These are phyloP conservation scores for Lactarius hatsudake DNA, from an alignment of 768 basidiomycete genomes.

Conservation along the genomic window DNA sequence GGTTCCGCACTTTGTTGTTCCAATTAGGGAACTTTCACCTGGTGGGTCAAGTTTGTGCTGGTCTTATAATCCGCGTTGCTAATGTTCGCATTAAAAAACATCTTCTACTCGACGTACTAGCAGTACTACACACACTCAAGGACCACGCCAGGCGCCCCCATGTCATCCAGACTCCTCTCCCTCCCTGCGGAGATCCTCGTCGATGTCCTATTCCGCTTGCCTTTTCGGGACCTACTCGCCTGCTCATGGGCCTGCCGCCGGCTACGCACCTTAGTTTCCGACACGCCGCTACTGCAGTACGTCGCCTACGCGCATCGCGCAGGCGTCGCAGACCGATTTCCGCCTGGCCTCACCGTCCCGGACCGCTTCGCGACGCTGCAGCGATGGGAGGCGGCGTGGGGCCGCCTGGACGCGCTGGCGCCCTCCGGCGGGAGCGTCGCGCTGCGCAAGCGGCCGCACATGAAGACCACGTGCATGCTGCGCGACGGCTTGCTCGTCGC, in stretches of 20 bases:
- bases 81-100: neutral
- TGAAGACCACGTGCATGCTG: neutral
- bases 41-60: neutral
- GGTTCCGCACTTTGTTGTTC: neutral
- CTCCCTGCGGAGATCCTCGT: slow-evolving; percentile 4
- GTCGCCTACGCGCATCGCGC: neutral
- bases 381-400: slow-evolving; percentile 7
- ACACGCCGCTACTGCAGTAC: neutral
- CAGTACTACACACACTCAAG: too few species aligned
- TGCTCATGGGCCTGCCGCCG: neutral
- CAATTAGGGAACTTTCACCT: neutral
- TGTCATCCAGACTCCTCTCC: neutral
- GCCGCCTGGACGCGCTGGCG: neutral
- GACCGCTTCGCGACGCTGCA: neutral
- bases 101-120: neutral
- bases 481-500: slow-evolving; percentile 4
- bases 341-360: neutral
- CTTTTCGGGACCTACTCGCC: neutral
- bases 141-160: neutral
- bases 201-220: neutral
- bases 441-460: neutral
- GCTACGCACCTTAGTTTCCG: neutral
- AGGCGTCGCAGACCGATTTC: neutral
- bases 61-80: neutral
- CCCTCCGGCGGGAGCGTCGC: neutral